Percentiles rank a stretch among this genome's conserved stretches.
These are phyloP conservation scores for Closterium sp. DNA, from an alignment of 139 green algal genomes.

Conservation along the genomic window DNA sequence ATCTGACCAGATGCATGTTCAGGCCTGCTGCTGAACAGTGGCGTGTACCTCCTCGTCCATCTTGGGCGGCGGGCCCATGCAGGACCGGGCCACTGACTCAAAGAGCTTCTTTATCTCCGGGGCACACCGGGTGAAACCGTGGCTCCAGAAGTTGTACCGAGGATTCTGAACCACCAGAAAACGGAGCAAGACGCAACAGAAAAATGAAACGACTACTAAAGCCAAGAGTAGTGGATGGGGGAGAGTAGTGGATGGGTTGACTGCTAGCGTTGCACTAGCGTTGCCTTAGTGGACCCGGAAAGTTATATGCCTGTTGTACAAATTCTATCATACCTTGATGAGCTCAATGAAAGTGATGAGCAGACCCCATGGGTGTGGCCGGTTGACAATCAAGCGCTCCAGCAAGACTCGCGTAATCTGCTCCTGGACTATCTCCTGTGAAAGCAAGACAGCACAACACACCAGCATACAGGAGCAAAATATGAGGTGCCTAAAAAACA, in stretches of 20 bases:
- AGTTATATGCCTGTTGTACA: too few species aligned
- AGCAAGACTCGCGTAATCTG: conserved; percentile 98
- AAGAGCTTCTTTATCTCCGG: conserved; percentile 97
- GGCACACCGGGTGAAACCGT: conserved; percentile 89
- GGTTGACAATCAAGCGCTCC: conserved; percentile 97
- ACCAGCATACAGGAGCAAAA: too few species aligned
- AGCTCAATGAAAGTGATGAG: conserved; percentile 99
- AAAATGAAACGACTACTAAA: too few species aligned
- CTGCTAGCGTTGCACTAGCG: too few species aligned
- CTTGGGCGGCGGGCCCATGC: conserved; percentile 47
- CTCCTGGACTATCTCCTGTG: conserved; percentile 74
- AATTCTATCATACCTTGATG: conserved; percentile 77
- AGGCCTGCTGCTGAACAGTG: background rate
- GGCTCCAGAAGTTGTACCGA: conserved; percentile 94
- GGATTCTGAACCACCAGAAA: conserved; percentile 72
- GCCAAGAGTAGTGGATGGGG: too few species aligned
- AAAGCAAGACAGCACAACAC: background rate
- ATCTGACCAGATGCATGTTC: background rate
- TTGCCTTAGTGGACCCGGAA: too few species aligned
- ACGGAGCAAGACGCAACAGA: too few species aligned
- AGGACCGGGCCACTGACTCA: conserved; percentile 78
- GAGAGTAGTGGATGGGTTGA: too few species aligned
- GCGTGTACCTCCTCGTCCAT: conserved; percentile 16
- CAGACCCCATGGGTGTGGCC: conserved; percentile 87
- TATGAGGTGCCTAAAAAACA: too few species aligned